Conservation (phyloP, 495 filamentous ascomycete species). For the Trichoderma asperelloides region DNA sequence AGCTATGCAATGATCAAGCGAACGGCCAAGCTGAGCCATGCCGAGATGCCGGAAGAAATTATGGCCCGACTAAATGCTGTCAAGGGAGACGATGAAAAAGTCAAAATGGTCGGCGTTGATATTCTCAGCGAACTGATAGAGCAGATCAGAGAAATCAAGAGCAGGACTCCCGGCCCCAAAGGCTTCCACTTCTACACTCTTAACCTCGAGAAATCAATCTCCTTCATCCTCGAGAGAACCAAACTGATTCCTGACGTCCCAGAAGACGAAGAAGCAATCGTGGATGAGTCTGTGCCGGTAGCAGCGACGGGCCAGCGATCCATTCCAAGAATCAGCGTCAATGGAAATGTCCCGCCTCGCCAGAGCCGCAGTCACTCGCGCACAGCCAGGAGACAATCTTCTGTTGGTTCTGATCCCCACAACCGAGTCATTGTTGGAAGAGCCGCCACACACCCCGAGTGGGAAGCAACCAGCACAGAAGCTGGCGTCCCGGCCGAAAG, state of each 20-base stretch:
- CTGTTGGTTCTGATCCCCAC: conserved; percentile 56
- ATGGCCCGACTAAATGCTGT: conserved; percentile 66
- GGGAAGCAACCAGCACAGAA: conserved; percentile 58
- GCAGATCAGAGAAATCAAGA: conserved; percentile 54
- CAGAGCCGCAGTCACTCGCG: conserved; percentile 11
- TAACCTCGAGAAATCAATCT: conserved; percentile 92
- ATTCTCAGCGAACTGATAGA: conserved; percentile 64
- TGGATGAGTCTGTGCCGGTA: conserved; percentile 34
- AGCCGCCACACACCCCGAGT: conserved; percentile 42
- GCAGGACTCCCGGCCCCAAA: conserved; percentile 42
- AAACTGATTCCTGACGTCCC: conserved; percentile 57
- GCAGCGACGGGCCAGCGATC: conserved; percentile 29
- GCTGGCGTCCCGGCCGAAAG: conserved; percentile 52
- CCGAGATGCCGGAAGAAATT: conserved; percentile 62
- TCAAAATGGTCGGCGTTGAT: conserved; percentile 66
- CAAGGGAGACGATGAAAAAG: conserved; percentile 83
- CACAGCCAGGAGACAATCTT: conserved; percentile 31
- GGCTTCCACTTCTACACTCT: conserved; percentile 98
- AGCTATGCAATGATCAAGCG: conserved; percentile 90
- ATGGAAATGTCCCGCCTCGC: conserved; percentile 21
- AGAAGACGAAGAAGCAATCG: conserved; percentile 35
- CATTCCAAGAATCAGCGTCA: conserved; percentile 17
- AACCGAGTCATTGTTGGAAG: conserved; percentile 73
- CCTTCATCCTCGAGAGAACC: conserved; percentile 80
- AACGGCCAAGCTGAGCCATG: conserved; percentile 92